A percentile compares a stretch with the other conserved stretches of the same genome.
Evolutionary conservation across 768 basidiomycete genomes (phyloP).

Genomic region (Tubosaeta brunneosetosa): DNA sequence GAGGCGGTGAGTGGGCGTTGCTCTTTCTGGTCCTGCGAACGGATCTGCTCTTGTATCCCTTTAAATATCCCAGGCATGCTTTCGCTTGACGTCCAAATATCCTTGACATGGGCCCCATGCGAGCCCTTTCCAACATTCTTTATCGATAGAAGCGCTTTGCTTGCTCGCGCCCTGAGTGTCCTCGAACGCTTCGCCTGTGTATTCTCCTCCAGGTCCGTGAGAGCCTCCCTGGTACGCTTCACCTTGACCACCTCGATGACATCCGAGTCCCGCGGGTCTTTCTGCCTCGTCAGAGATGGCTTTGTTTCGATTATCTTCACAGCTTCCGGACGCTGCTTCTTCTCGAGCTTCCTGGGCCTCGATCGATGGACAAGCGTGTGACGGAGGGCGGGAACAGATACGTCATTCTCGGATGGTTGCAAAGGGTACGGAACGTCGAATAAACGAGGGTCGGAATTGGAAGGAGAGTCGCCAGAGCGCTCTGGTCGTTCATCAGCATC

Average conservation of each 20-base stretch:
- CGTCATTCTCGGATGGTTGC: slow-evolving; percentile 9
- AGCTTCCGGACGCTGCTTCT: slow-evolving; percentile 28
- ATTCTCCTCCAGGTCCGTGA: slow-evolving; percentile 22
- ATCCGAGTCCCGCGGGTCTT: slow-evolving; percentile 42
- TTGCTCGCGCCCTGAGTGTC: slow-evolving; percentile 45
- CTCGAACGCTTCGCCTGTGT: slow-evolving; percentile 31
- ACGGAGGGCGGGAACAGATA: slow-evolving; percentile 1
- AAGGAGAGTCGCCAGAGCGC: slow-evolving; percentile 12
- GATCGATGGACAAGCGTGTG: slow-evolving; percentile 7
- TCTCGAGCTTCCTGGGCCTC: slow-evolving; percentile 25
- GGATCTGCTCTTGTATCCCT: slow-evolving; percentile 24
- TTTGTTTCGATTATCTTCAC: slow-evolving; percentile 22
- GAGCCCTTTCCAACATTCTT: slow-evolving; percentile 38
- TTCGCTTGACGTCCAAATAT: slow-evolving; percentile 32
- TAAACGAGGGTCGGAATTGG: slow-evolving; percentile 28
- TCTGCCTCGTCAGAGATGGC: slow-evolving; percentile 13
- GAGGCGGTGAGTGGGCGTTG: slow-evolving; percentile 11
- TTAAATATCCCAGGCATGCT: slow-evolving; percentile 24
- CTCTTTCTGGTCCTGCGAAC: slow-evolving; percentile 10
- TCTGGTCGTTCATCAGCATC: slow-evolving; percentile 39
- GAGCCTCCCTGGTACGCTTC: slow-evolving; percentile 33
- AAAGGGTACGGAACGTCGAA: slow-evolving; percentile 30
- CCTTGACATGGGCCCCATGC: slow-evolving; percentile 37
- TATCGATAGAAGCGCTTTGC: slow-evolving; percentile 43
- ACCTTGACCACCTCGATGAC: slow-evolving; percentile 60